Base-by-base conservation (phyloP, 2,329 filamentous ascomycete species). In the Phaeomoniella chlamydospora region DNA sequence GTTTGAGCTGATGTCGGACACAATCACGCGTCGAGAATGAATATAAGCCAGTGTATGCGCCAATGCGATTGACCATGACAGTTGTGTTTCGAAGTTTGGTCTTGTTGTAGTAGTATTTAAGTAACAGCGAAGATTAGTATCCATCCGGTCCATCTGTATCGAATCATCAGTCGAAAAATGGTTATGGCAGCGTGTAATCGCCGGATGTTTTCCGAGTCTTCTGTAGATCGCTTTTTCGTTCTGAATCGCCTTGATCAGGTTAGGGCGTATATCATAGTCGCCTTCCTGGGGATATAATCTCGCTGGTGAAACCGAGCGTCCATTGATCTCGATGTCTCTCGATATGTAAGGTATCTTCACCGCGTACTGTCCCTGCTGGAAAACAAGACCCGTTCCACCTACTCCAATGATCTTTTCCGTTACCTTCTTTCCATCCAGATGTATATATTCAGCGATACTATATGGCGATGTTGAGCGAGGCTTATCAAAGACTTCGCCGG, bases 331-430 rank as follows among this genome's bases (percentile, higher is more conserved):
- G 16, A 37, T 37, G 14, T 31, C n/a, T 33, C 39, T 39, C 18
- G 39, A 43, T 10, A 47, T 40, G 19, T 32, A 33, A 37, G 45
- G 42, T 14, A 47, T 32, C 31, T 47, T 47, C 34, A 45, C 5
- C 17, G 45, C 43, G 33, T 45, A 42, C n/a, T 38, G 31, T 34
- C 37, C 37, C 33, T 36, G 43, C 17, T 45, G 18, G 35, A 45
- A 35, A 15, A 45, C 40, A 31, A 47, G 22, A n/a, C 22, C 22
- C 13, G 38, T 40, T 13, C 38, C 38, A 16, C 38, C 38, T 38
- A 37, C 18, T 18, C 38, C 38, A 34, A 38, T 40, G 18, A 38
- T 31, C 36, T 31, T 37, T 22, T 34, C 38, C 30, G 29, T 31
- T 13, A 40, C 38, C 35, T 33, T 34, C 15, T 34, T 29, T 34